Percentiles rank a stretch among this genome's conserved stretches.
These are phyloP conservation scores for Logfia minima DNA, from an alignment of 129 eudicot species.

Conservation along the genomic window DNA sequence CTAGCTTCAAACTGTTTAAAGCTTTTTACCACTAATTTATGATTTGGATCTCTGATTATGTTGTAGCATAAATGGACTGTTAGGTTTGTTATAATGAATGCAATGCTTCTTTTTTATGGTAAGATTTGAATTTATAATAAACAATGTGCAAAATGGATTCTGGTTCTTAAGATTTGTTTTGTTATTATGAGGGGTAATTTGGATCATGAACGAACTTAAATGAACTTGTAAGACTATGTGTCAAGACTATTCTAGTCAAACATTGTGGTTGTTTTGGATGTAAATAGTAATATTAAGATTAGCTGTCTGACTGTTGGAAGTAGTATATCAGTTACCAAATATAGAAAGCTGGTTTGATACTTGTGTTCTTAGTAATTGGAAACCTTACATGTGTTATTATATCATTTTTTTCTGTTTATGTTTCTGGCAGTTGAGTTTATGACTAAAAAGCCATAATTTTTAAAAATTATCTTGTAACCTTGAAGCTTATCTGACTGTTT, in stretches of 20 bases:
- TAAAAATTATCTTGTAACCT: background rate
- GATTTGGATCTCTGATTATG: slow-evolving; percentile 23
- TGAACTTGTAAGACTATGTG: background rate
- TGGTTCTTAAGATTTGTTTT: slow-evolving; percentile 4
- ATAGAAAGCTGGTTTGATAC: slow-evolving; percentile 2
- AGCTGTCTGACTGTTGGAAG: background rate
- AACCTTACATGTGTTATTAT: background rate
- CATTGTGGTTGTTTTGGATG: slow-evolving; percentile 4
- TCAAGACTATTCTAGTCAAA: slow-evolving; percentile 3
- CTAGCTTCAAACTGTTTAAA: background rate
- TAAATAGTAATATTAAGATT: slow-evolving; percentile 5
- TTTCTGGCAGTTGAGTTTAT: background rate
- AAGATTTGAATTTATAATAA: background rate
- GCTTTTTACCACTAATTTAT: slow-evolving; percentile 4
- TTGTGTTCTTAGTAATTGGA: background rate
- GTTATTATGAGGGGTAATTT: background rate
- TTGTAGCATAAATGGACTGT: slow-evolving; percentile 13
- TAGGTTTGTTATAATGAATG: slow-evolving; percentile 4
- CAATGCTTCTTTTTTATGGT: background rate
- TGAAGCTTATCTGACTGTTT: background rate
- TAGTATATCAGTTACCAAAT: slow-evolving; percentile 4
- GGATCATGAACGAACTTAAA: background rate
- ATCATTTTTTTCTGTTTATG: slow-evolving; percentile 10
- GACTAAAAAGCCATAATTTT: background rate
- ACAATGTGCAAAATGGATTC: background rate